These are phyloP conservation scores for Chloris gayana DNA, from an alignment of 176 grass and related monocot genomes.

Conservation along the genomic window DNA sequence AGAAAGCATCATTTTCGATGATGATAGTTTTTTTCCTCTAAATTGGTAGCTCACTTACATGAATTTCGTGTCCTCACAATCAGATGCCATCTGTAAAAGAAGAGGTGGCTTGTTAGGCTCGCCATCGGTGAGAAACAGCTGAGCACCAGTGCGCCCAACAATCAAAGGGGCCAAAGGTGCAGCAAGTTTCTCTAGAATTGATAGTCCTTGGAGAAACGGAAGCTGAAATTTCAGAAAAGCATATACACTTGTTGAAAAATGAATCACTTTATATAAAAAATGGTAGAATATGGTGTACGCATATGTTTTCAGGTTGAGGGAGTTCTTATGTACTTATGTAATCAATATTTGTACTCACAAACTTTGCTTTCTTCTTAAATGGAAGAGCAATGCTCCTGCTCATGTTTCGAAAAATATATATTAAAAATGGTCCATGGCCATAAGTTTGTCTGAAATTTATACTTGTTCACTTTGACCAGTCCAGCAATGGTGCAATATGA, in stretches of 20 bases:
- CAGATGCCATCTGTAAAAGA: slow-evolving; percentile 76
- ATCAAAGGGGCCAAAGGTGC: slow-evolving; percentile 78
- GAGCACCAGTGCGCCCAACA: slow-evolving; percentile 71
- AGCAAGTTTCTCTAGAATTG: slow-evolving; percentile 80
- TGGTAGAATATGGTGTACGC: no score
- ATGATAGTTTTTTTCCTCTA: slow-evolving; percentile 1
- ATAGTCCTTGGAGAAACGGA: slow-evolving; percentile 81
- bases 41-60: slow-evolving; percentile 54
- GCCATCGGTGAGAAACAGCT: slow-evolving; percentile 85
- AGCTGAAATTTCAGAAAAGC: slow-evolving; percentile 55
- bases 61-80: slow-evolving; percentile 61
- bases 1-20: slow-evolving; percentile 9
- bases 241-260: slow-evolving; percentile 23
- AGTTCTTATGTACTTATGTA: no score
- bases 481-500: neutral
- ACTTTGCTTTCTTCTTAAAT: no score
- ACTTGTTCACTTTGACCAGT: neutral
- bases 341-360: no score
- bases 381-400: no score
- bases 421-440: neutral
- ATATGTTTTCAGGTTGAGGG: no score
- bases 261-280: neutral
- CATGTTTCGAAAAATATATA: no score
- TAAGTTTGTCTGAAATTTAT: neutral
- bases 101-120: slow-evolving; percentile 77